Evolutionary conservation across 768 basidiomycete species (phyloP), one percentile per base, ranked within the genome.

Genomic region (Cyclocybe aegerita): DNA sequence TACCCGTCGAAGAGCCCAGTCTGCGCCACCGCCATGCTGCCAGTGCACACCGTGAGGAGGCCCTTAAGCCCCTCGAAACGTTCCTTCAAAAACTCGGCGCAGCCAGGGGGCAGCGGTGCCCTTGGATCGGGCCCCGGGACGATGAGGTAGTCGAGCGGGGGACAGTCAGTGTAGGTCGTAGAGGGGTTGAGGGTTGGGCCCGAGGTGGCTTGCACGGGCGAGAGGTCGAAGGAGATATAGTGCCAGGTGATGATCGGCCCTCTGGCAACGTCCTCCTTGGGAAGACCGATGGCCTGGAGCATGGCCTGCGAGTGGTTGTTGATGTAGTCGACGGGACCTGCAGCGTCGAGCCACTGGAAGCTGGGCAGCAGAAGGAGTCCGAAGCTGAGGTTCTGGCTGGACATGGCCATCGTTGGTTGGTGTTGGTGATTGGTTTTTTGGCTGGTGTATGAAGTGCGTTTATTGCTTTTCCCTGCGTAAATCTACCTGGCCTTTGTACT

Each of bases 111-210:
- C 12, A 59, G 44, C 4, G 29, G 23, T 4, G 32, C 6, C 10
- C 14, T 11, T 6, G 50, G 50, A 9, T 57, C 50, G 2, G 58
- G 49, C 0, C 62, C 62, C 1, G 59, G 62, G n/a, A 60, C 40
- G 37, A 63, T 45, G 42, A 60, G 50, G 46, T 56, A 60, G 46
- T 63, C 58, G 16, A 63, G 52, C 10, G 34, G 47, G 2, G 59
- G 62, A 38, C 57, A 59, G 29, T 44, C 43, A 2, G 37, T 51
- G 37, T 53, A 59, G 12, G 59, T 60, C 41, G 37, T 33, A 2
- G 61, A 53, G 3, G 61, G 61, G 12, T 42, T 39, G 15, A 49
- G 52, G 4, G 42, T 32, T 5, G 61, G 59, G 5, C 57, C 59
- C 23, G 53, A 48, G 6, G 50, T 49, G 3, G 61, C 58, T 8